These are phyloP conservation scores for Schizophyllum commune DNA, from an alignment of 1,284 basidiomycete species.

Conservation along the genomic window DNA sequence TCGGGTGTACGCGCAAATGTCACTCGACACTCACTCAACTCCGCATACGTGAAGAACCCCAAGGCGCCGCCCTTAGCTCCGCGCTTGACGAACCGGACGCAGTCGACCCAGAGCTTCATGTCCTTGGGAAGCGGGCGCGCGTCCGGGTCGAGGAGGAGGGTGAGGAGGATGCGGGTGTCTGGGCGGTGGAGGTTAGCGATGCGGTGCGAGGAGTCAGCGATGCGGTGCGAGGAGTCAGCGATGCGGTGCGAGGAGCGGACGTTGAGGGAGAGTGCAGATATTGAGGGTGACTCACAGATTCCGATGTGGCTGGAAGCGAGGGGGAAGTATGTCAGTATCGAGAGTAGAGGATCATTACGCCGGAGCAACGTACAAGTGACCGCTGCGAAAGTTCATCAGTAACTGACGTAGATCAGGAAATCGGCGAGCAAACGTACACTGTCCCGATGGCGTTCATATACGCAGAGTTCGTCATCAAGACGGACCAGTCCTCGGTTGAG, in stretches of 20 bases:
- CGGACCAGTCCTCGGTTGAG: conserved; percentile 48
- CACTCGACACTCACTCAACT: conserved; percentile 36
- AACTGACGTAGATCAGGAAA: neutral
- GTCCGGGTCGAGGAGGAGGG: conserved; percentile 46
- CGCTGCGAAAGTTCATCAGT: conserved; percentile 15
- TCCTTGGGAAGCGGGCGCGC: conserved; percentile 45
- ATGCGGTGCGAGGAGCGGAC: neutral
- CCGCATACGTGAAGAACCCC: conserved; percentile 60
- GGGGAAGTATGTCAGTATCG: neutral
- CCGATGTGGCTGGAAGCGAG: conserved; percentile 43
- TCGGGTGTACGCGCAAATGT: too few relatives aligned
- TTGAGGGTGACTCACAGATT: conserved; percentile 27
- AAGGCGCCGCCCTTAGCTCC: conserved; percentile 47
- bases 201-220: neutral
- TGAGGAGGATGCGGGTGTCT: conserved; percentile 51
- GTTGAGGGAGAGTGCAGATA: too few relatives aligned
- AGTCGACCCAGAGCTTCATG: conserved; percentile 62
- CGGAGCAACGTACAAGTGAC: conserved; percentile 30
- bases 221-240: neutral
- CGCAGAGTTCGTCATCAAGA: conserved; percentile 52
- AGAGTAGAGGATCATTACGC: neutral
- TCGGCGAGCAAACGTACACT: conserved; percentile 19
- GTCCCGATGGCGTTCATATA: conserved; percentile 46
- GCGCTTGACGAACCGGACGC: conserved; percentile 48
- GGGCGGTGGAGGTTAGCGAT: conserved; percentile 7